These are phyloP conservation scores for Chenopodium berlandieri DNA, from an alignment of 148 eudicot genomes.

Conservation along the genomic window DNA sequence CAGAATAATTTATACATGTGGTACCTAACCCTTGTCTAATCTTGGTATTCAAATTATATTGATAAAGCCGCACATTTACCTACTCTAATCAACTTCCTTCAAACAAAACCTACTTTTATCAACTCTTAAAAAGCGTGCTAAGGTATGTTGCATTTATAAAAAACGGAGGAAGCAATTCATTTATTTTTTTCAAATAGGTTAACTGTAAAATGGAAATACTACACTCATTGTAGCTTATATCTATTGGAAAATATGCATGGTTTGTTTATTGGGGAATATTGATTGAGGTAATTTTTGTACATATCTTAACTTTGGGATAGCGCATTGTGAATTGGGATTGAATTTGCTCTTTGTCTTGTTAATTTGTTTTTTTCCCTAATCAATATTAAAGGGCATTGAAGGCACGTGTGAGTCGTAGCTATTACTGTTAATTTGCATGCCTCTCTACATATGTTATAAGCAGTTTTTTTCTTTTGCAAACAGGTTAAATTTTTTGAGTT, in stretches of 20 bases:
- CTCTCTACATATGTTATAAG: constrained; percentile 14
- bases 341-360: background rate
- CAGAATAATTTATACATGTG: too few relatives aligned
- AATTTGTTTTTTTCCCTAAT: too few relatives aligned
- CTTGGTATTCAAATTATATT: too few relatives aligned
- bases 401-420: background rate
- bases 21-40: too few relatives aligned
- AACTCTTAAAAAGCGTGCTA: too few relatives aligned
- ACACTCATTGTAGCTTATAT: background rate
- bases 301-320: background rate
- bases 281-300: background rate
- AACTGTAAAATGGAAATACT: too few relatives aligned
- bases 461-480: constrained; percentile 26
- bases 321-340: background rate
- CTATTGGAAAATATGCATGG: background rate
- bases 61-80: too few relatives aligned
- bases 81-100: too few relatives aligned
- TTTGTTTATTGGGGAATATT: background rate
- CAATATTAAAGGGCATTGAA: background rate
- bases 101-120: too few relatives aligned
- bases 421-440: background rate
- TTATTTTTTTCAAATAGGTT: too few relatives aligned
- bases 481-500: constrained; percentile 90
- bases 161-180: too few relatives aligned
- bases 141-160: too few relatives aligned